These are phyloP conservation scores for Leucosporidium scottii DNA, from an alignment of 768 basidiomycete genomes.

Conservation along the genomic window DNA sequence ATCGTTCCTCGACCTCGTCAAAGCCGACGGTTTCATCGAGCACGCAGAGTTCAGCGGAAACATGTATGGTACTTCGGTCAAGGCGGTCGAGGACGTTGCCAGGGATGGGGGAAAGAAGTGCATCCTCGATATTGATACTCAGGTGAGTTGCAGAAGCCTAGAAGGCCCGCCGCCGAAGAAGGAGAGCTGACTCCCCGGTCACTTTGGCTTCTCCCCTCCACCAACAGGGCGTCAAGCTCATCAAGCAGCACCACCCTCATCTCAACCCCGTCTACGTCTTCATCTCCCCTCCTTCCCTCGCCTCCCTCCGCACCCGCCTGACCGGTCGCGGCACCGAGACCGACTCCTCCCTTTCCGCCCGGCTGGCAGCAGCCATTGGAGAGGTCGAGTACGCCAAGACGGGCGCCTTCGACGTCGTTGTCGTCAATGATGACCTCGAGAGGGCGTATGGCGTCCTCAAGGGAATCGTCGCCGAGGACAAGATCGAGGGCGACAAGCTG, in stretches of 20 bases:
- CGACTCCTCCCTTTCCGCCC: slow-evolving; percentile 61
- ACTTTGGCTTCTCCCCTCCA: background rate
- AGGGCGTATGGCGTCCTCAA: slow-evolving; percentile 72
- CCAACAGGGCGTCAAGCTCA: slow-evolving; percentile 76
- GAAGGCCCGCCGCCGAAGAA: background rate
- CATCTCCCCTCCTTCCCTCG: slow-evolving; percentile 76
- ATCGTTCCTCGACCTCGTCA: slow-evolving; percentile 64
- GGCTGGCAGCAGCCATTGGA: slow-evolving; percentile 65
- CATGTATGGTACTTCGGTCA: slow-evolving; percentile 82
- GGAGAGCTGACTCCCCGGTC: background rate
- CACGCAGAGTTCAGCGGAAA: slow-evolving; percentile 89
- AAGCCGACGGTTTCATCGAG: slow-evolving; percentile 76
- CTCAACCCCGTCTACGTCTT: slow-evolving; percentile 84
- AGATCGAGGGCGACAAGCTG: slow-evolving; percentile 55
- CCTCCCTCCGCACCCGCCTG: slow-evolving; percentile 63
- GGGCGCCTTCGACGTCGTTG: slow-evolving; percentile 67
- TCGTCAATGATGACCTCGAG: slow-evolving; percentile 86
- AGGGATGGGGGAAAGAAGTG: slow-evolving; percentile 67
- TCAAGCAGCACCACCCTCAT: slow-evolving; percentile 60
- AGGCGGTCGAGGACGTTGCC: slow-evolving; percentile 63
- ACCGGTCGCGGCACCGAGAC: slow-evolving; percentile 76
- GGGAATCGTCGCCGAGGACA: slow-evolving; percentile 65
- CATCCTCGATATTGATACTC: slow-evolving; percentile 91
- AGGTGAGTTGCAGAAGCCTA: slow-evolving; percentile 51
- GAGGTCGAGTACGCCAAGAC: slow-evolving; percentile 80